Evolutionary conservation across 768 basidiomycete species (phyloP).

Genomic region (Boletus insuetus): DNA sequence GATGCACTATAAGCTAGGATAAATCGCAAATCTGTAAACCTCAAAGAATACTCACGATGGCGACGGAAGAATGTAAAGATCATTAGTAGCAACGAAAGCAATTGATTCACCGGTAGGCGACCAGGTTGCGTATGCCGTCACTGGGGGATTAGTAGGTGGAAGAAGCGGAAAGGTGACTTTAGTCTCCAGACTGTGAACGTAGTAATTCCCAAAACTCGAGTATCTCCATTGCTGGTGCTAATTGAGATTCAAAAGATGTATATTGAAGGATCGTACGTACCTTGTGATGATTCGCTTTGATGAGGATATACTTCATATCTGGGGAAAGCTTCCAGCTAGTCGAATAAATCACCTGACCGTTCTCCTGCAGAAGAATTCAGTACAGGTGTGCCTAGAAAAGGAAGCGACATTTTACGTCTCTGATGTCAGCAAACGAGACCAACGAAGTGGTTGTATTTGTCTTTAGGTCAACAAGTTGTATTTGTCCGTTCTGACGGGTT

Average conservation of each 20-base stretch:
- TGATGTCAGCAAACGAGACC: conserved; percentile 56
- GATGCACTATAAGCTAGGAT: conserved; percentile 29
- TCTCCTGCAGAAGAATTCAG: conserved; percentile 41
- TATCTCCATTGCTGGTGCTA: conserved; percentile 86
- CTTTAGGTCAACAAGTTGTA: conserved; percentile 80
- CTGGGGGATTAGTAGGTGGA: conserved; percentile 65
- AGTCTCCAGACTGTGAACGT: conserved; percentile 76
- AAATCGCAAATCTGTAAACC: neutral
- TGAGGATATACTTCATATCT: conserved; percentile 86
- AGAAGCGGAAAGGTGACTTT: conserved; percentile 69
- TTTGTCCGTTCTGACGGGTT: conserved; percentile 52
- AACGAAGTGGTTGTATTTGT: conserved; percentile 65
- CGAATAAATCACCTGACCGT: conserved; percentile 50
- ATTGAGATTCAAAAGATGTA: conserved; percentile 4
- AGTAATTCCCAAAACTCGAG: conserved; percentile 89
- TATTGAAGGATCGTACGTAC: conserved; percentile 33
- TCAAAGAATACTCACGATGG: conserved; percentile 48
- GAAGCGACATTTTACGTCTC: conserved; percentile 48
- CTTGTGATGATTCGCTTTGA: conserved; percentile 75
- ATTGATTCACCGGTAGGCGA: conserved; percentile 79
- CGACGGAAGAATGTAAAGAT: conserved; percentile 79
- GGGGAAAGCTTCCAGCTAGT: conserved; percentile 79
- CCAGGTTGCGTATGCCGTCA: conserved; percentile 81
- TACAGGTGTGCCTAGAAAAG: neutral
- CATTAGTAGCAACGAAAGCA: conserved; percentile 83